A percentile compares a stretch with the other conserved stretches of the same genome.
Conservation (phyloP, 2,329 filamentous ascomycete species). For the Hypoxylon sp. region DNA sequence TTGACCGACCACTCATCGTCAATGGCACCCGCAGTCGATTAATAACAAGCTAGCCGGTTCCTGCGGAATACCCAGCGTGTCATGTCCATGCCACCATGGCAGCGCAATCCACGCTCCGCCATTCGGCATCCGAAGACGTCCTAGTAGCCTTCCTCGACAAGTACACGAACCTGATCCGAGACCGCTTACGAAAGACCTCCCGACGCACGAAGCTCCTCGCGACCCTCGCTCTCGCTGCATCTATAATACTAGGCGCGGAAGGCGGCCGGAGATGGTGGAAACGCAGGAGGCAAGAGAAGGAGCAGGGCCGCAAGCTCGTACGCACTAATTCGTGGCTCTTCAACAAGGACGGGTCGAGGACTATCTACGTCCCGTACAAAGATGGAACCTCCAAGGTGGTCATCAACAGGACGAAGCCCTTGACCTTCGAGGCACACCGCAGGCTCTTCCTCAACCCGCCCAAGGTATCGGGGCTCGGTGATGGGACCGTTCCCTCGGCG, state of each 20-base stretch:
- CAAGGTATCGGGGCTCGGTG: constrained; percentile 79
- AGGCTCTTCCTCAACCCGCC: constrained; percentile 93
- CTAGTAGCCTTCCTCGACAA: constrained; percentile 72
- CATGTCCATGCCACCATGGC: constrained; percentile 70
- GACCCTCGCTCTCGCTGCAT: constrained; percentile 78
- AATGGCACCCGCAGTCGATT: constrained; percentile 41
- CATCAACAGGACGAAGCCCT: constrained; percentile 88
- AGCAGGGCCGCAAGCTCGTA: constrained; percentile 83
- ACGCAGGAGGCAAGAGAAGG: constrained; percentile 78
- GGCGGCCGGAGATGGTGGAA: constrained; percentile 84
- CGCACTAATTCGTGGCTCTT: constrained; percentile 92
- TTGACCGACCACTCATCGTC: constrained; percentile 25
- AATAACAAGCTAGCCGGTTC: constrained; percentile 33
- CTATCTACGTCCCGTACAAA: constrained; percentile 94
- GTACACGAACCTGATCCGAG: constrained; percentile 65
- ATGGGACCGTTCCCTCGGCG: constrained; percentile 82
- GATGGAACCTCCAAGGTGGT: constrained; percentile 89
- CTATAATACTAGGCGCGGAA: constrained; percentile 83
- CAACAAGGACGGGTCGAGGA: constrained; percentile 94
- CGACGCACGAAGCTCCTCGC: constrained; percentile 79
- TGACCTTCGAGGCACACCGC: constrained; percentile 96
- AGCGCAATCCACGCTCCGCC: constrained; percentile 84
- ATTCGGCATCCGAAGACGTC: constrained; percentile 73
- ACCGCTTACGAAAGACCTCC: constrained; percentile 72
- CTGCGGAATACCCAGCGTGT: constrained; percentile 4